A percentile compares a stretch with the other conserved stretches of the same genome.
phyloP scores from a whole-genome alignment of 805 yeast species.

The Wickerhamiella kazuoi region DNA sequence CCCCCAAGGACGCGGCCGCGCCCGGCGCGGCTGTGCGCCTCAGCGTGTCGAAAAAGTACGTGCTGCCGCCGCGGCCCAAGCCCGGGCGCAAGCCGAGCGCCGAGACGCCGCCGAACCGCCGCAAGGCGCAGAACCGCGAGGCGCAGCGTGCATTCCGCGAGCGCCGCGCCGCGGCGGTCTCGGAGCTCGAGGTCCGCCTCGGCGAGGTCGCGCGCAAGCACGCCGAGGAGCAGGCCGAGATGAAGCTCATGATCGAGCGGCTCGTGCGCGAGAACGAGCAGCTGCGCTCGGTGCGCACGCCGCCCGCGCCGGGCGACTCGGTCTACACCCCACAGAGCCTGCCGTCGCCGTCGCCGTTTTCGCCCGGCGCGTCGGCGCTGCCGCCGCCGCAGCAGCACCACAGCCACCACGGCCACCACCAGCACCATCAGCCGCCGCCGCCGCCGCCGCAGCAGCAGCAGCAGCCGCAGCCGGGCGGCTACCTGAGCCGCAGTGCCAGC shows the following conservation, averaged over 20 bases:
- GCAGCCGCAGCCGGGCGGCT: too few species aligned
- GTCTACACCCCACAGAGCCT: background rate
- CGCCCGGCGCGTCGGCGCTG: background rate
- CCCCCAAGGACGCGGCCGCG: background rate
- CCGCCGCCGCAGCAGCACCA: background rate
- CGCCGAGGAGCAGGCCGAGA: slow-evolving; percentile 57
- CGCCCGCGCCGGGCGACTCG: slow-evolving; percentile 1
- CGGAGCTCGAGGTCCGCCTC: slow-evolving; percentile 67
- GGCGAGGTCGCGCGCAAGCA: slow-evolving; percentile 66
- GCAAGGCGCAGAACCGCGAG: slow-evolving; percentile 47
- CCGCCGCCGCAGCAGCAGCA: background rate
- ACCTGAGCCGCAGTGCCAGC: too few species aligned
- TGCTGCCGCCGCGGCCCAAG: slow-evolving; percentile 69
- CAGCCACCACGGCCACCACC: too few species aligned
- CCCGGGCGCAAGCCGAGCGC: slow-evolving; percentile 40
- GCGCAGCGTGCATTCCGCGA: slow-evolving; percentile 71
- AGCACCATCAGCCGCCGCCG: too few species aligned
- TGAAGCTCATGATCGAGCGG: slow-evolving; percentile 51
- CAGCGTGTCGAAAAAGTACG: slow-evolving; percentile 61
- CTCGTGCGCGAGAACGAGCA: slow-evolving; percentile 47
- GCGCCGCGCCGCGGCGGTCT: slow-evolving; percentile 46
- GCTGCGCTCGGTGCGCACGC: slow-evolving; percentile 7
- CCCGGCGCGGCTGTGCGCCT: slow-evolving; percentile 11
- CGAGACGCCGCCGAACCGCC: slow-evolving; percentile 57
- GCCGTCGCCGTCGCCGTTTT: background rate